Evolutionary conservation across 1,139 yeast genomes (phyloP).

Genomic region (Candida tunisiensis): DNA sequence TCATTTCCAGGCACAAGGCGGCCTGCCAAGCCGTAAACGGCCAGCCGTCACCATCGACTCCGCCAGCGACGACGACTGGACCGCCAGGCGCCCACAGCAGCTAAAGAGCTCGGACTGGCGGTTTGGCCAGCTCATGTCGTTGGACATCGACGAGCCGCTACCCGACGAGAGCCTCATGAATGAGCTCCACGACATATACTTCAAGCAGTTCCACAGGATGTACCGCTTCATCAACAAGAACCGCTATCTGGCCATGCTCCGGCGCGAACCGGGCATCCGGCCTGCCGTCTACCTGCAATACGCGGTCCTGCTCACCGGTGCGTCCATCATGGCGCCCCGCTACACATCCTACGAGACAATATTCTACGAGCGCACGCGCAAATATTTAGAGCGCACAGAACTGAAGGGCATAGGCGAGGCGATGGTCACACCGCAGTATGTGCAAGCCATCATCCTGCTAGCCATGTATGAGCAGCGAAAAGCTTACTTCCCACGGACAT

Average conservation of each 20-base stretch:
- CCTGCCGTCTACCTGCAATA: conserved; percentile 15
- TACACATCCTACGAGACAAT: conserved; percentile 6
- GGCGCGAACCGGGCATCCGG: conserved; percentile 5
- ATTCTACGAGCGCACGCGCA: conserved; percentile 11
- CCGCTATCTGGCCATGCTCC: conserved; percentile 6
- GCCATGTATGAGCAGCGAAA: conserved; percentile 11
- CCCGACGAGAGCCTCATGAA: conserved; percentile 10
- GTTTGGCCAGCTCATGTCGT: conserved; percentile 2
- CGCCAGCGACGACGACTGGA: conserved; percentile 1
- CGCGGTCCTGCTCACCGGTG: conserved; percentile 12
- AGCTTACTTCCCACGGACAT: conserved; percentile 14
- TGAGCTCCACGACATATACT: conserved; percentile 10
- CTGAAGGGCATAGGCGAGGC: conserved; percentile 5
- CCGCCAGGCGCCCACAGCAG: not conserved
- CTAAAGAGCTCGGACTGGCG: not conserved
- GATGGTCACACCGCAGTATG: conserved; percentile 8
- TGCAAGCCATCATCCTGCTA: conserved; percentile 13
- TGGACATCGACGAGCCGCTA: conserved; percentile 11
- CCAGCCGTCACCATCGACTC: not conserved
- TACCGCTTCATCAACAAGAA: conserved; percentile 9
- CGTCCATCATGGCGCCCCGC: conserved; percentile 9
- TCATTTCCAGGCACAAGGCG: not conserved
- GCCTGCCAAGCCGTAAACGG: not conserved
- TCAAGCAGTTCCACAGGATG: conserved; percentile 6
- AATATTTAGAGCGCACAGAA: conserved; percentile 6